Percentiles rank a stretch among this genome's conserved stretches.
Evolutionary conservation across 371 early-diverging fungal genomes (phyloP).

Genomic region (Mortierella sp.): DNA sequence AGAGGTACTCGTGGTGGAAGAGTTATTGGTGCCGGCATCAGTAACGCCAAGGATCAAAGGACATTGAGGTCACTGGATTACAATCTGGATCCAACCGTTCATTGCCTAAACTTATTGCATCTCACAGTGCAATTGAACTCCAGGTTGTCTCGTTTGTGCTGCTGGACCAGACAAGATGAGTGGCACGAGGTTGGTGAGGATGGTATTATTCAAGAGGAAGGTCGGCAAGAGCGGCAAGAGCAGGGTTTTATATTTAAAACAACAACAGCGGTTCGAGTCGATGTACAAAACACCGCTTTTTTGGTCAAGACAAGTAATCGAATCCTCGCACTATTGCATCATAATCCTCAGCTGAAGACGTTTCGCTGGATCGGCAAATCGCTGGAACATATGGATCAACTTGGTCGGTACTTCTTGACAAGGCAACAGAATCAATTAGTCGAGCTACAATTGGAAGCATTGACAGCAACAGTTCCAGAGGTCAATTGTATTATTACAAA

Average conservation of each 20-base stretch:
- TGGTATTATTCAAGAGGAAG: neutral
- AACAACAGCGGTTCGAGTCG: conserved; percentile 15
- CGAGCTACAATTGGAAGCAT: conserved; percentile 22
- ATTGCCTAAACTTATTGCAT: conserved; percentile 32
- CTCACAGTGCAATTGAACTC: conserved; percentile 22
- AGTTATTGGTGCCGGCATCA: neutral
- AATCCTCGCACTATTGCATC: conserved; percentile 22
- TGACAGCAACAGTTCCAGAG: conserved; percentile 16
- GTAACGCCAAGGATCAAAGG: neutral
- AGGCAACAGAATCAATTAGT: conserved; percentile 16
- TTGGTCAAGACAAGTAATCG: conserved; percentile 38
- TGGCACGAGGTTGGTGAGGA: conserved; percentile 12
- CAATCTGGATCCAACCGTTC: conserved; percentile 23
- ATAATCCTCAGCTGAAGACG: conserved; percentile 21
- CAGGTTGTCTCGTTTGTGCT: conserved; percentile 7
- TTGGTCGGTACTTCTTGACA: conserved; percentile 22
- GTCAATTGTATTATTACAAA: conserved; percentile 23
- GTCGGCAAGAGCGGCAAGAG: neutral
- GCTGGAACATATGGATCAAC: conserved; percentile 18
- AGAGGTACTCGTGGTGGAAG: neutral
- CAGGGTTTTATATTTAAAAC: conserved; percentile 13
- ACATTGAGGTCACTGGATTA: conserved; percentile 18
- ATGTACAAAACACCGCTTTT: conserved; percentile 10
- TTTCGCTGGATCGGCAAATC: conserved; percentile 38
- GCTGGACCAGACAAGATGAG: conserved; percentile 30